phyloP scores from a whole-genome alignment of 208 protist species.

The Angomonas ambiguus region DNA sequence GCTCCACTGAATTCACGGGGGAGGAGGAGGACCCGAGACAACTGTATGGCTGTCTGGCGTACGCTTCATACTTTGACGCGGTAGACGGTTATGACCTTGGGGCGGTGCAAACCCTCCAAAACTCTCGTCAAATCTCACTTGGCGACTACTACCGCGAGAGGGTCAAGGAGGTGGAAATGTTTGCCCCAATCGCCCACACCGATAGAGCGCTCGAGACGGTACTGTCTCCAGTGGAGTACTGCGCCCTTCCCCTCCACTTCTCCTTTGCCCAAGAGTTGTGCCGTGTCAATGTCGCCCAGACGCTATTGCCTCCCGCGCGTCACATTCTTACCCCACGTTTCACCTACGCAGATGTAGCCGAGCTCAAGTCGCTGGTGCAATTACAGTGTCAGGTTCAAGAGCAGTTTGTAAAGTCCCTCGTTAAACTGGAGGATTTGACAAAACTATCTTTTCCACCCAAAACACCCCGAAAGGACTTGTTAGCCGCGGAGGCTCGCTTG shows the following conservation, averaged over 20 bases:
- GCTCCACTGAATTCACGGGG: neutral
- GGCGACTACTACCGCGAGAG: neutral
- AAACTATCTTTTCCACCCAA: neutral
- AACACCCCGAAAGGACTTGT: neutral
- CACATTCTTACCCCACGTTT: neutral
- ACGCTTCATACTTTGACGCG: neutral
- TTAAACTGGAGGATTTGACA: neutral
- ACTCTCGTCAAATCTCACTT: neutral
- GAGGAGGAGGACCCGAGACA: neutral
- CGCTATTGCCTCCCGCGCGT: neutral
- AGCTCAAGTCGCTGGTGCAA: neutral
- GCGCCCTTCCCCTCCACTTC: neutral
- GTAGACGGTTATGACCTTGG: neutral
- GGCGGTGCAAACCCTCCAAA: neutral
- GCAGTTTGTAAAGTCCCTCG: neutral
- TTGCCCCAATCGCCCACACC: neutral
- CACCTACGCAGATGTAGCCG: neutral
- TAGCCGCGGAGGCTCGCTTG: neutral
- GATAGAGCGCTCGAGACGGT: neutral
- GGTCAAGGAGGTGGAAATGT: neutral
- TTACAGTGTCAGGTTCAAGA: neutral
- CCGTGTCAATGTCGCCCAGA: neutral
- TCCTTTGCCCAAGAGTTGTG: neutral
- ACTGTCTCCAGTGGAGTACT: neutral
- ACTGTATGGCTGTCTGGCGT: neutral